These are phyloP conservation scores for Naganishia randhawae DNA, from an alignment of 768 basidiomycete species.

Conservation along the genomic window DNA sequence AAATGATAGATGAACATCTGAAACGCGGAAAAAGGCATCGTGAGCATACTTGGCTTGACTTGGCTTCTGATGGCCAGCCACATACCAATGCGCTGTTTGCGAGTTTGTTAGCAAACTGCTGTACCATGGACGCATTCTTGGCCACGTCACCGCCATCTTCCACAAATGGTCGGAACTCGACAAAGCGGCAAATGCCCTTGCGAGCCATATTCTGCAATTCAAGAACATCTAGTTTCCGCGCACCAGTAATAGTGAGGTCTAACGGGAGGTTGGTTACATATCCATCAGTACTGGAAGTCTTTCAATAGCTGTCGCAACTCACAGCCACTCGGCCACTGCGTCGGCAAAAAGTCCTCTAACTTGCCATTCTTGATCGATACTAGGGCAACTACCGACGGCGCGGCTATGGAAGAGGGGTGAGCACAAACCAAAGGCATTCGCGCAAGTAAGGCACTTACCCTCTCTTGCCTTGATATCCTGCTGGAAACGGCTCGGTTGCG, in stretches of 20 bases:
- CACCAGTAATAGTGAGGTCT: slow-evolving; percentile 24
- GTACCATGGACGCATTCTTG: slow-evolving; percentile 6
- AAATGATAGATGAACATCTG: slow-evolving; percentile 29
- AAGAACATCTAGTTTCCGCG: slow-evolving; percentile 17
- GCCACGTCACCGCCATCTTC: slow-evolving; percentile 14
- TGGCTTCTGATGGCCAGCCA: not conserved
- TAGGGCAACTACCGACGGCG: slow-evolving; percentile 13
- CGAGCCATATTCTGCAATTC: slow-evolving; percentile 21
- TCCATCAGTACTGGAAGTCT: not conserved
- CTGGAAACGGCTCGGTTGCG: slow-evolving; percentile 19
- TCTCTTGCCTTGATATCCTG: slow-evolving; percentile 17
- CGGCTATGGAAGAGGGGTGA: slow-evolving; percentile 1
- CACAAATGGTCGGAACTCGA: slow-evolving; percentile 25
- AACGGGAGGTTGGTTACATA: not conserved
- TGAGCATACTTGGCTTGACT: not conserved
- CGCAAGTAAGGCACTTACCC: not conserved
- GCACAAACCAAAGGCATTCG: not conserved
- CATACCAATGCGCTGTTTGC: slow-evolving; percentile 25
- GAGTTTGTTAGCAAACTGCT: slow-evolving; percentile 24
- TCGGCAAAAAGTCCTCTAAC: slow-evolving; percentile 8
- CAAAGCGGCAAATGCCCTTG: slow-evolving; percentile 18
- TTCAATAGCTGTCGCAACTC: not conserved
- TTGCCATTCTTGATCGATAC: slow-evolving; percentile 4
- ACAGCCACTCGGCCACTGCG: slow-evolving; percentile 21
- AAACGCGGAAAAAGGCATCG: not conserved